Evolutionary conservation across 23 red algal genomes (phyloP).

Genomic region (Gracilaria domingensis): DNA sequence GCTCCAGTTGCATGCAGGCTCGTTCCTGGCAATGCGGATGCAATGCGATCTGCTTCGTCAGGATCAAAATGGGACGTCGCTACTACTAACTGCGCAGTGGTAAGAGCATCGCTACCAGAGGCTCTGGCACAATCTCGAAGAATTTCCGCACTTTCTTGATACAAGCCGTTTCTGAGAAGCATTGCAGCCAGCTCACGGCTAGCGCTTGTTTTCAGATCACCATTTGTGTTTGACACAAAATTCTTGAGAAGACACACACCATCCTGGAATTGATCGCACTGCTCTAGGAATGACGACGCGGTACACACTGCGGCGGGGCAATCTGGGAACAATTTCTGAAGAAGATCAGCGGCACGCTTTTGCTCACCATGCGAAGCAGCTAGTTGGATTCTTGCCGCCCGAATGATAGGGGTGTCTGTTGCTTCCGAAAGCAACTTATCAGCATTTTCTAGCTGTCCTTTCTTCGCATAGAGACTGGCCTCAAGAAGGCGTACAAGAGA

Average conservation of each 20-base stretch:
- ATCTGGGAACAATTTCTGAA: slow-evolving; percentile 54
- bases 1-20: background rate
- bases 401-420: slow-evolving; percentile 38
- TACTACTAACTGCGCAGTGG: slow-evolving; percentile 52
- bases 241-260: slow-evolving; percentile 29
- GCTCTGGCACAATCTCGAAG: slow-evolving; percentile 7
- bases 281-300: slow-evolving; percentile 50
- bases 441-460: slow-evolving; percentile 36
- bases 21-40: slow-evolving; percentile 7
- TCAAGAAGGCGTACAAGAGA: slow-evolving; percentile 55
- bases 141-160: slow-evolving; percentile 48
- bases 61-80: slow-evolving; percentile 75
- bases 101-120: background rate
- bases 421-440: slow-evolving; percentile 52
- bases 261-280: slow-evolving; percentile 25
- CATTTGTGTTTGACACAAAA: background rate
- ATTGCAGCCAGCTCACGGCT: slow-evolving; percentile 48
- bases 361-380: slow-evolving; percentile 37
- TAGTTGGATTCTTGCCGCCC: slow-evolving; percentile 63
- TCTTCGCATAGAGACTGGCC: slow-evolving; percentile 51
- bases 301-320: slow-evolving; percentile 49
- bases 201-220: background rate
- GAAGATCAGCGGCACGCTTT: slow-evolving; percentile 34
- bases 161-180: slow-evolving; percentile 54
- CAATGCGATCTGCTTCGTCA: slow-evolving; percentile 40